These are phyloP conservation scores for Heliophila coronopifolia DNA, from an alignment of 441 rosid genomes.

Conservation along the genomic window DNA sequence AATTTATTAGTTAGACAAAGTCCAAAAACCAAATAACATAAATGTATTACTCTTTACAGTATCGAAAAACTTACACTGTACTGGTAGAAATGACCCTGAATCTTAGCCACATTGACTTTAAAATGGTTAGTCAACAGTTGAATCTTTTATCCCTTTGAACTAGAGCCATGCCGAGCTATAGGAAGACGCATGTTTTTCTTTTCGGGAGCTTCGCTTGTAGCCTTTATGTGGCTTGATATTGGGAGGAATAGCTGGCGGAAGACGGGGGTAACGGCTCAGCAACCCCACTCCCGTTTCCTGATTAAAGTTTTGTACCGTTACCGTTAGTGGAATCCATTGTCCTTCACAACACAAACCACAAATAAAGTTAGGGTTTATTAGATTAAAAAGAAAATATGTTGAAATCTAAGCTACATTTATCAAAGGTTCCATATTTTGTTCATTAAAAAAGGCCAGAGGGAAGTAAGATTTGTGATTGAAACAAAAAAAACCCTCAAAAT, in stretches of 20 bases:
- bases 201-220: conserved; percentile 29
- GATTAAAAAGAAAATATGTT: no score
- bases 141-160: conserved; percentile 45
- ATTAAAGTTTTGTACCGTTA: conserved; percentile 18
- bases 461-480: no score
- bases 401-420: no score
- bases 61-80: conserved; percentile 46
- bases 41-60: no score
- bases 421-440: no score
- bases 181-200: conserved; percentile 41
- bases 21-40: not conserved
- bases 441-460: no score
- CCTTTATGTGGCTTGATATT: conserved; percentile 37
- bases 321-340: conserved; percentile 26
- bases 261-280: conserved; percentile 37
- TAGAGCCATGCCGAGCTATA: conserved; percentile 41
- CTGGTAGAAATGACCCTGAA: conserved; percentile 46
- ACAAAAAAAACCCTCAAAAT: no score
- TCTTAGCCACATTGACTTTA: conserved; percentile 39
- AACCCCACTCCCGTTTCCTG: conserved; percentile 28
- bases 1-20: not conserved
- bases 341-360: conserved; percentile 9
- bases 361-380: no score
- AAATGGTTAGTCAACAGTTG: conserved; percentile 48
- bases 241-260: conserved; percentile 36